Percentiles rank a stretch among this genome's conserved stretches.
Conservation (phyloP, 1,139 yeast species). For the Tardiomyces digboiensis region DNA sequence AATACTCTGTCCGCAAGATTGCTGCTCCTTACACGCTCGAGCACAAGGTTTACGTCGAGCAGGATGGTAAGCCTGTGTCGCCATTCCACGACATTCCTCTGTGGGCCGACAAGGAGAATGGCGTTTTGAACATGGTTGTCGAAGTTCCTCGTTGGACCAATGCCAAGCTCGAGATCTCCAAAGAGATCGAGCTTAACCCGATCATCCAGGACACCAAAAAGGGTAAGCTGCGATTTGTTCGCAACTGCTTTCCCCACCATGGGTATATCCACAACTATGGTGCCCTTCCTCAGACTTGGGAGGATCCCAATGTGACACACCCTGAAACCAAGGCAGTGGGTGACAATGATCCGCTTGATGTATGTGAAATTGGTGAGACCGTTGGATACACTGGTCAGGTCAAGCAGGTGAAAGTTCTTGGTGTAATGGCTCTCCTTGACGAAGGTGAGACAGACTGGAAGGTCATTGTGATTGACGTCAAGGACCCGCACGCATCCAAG, state of each 20-base stretch:
- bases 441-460: slow-evolving; percentile 99
- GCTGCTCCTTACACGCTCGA: slow-evolving; percentile 92
- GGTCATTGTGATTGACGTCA: slow-evolving; percentile 71
- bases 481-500: slow-evolving; percentile 71
- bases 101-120: slow-evolving; percentile 48
- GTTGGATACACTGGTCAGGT: slow-evolving; percentile 63
- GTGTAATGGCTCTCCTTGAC: slow-evolving; percentile 88
- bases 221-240: slow-evolving; percentile 75
- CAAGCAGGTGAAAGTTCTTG: slow-evolving; percentile 81
- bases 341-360: slow-evolving; percentile 95
- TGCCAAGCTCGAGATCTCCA: slow-evolving; percentile 86
- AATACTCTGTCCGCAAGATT: slow-evolving; percentile 47
- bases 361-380: slow-evolving; percentile 80
- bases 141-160: slow-evolving; percentile 97
- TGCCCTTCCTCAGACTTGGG: slow-evolving; percentile 99
- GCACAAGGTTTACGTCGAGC: slow-evolving; percentile 70
- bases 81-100: slow-evolving; percentile 90
- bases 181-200: slow-evolving; percentile 69
- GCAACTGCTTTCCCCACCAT: slow-evolving; percentile 92
- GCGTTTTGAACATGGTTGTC: slow-evolving; percentile 77
- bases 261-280: slow-evolving; percentile 97
- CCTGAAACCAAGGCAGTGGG: slow-evolving; percentile 54
- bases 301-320: slow-evolving; percentile 44
- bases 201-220: slow-evolving; percentile 90
- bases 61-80: slow-evolving; percentile 53